Percentiles rank a stretch among this genome's conserved stretches.
Evolutionary conservation across 164 flowering plant species (phyloP).

Genomic region (Tetracentron sinense): DNA sequence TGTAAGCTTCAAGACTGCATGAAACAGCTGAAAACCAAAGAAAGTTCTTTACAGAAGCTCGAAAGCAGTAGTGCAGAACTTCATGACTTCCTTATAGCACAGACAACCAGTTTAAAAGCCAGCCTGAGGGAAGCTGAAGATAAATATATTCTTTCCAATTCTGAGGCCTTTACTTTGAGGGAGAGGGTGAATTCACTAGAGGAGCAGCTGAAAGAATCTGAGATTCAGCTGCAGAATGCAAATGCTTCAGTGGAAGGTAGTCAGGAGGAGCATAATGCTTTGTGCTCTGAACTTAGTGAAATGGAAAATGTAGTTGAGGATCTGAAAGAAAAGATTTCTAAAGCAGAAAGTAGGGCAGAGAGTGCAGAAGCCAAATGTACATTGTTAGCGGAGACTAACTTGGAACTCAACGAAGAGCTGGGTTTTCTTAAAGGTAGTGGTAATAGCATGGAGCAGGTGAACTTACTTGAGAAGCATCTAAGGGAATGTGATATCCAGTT

Average conservation of each 20-base stretch:
- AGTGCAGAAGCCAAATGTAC: conserved; percentile 46
- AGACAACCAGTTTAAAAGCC: conserved; percentile 26
- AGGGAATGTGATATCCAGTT: conserved; percentile 39
- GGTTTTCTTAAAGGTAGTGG: conserved; percentile 41
- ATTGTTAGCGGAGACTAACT: conserved; percentile 41
- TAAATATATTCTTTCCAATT: conserved; percentile 27
- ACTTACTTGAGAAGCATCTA: conserved; percentile 42
- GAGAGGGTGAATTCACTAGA: conserved; percentile 47
- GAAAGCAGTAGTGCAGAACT: conserved; percentile 27
- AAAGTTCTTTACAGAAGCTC: conserved; percentile 24
- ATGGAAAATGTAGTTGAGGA: conserved; percentile 40
- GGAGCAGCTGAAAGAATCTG: conserved; percentile 38
- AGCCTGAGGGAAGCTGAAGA: conserved; percentile 37
- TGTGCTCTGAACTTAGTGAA: conserved; percentile 28
- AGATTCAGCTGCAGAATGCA: conserved; percentile 27
- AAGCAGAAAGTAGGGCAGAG: conserved; percentile 44
- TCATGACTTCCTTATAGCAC: conserved; percentile 14
- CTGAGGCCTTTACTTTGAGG: conserved; percentile 37
- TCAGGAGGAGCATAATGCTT: conserved; percentile 26
- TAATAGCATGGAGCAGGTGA: conserved; percentile 28
- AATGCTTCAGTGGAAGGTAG: conserved; percentile 30
- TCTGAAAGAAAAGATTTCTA: conserved; percentile 35
- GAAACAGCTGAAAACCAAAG: conserved; percentile 33
- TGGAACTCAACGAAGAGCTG: conserved; percentile 54
- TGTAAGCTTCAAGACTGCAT: conserved; percentile 34